Percentiles rank a stretch among this genome's conserved stretches.
These are phyloP conservation scores for Sideroxylon spinosum DNA, from an alignment of 179 eudicot genomes.

Conservation along the genomic window DNA sequence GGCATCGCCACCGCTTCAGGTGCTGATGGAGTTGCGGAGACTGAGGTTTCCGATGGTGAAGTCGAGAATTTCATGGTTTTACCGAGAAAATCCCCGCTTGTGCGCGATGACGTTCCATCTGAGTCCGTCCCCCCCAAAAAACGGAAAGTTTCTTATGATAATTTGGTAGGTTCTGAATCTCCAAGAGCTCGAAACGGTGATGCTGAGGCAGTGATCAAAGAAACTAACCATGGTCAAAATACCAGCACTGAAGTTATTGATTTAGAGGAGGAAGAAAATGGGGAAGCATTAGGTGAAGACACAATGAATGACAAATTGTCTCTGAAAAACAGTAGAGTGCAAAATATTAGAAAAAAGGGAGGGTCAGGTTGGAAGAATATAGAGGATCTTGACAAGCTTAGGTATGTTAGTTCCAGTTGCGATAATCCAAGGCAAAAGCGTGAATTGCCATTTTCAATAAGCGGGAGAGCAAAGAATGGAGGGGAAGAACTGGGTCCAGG, in stretches of 20 bases:
- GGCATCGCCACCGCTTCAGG: neutral
- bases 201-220: neutral
- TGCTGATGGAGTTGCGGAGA: neutral
- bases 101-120: neutral
- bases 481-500: neutral
- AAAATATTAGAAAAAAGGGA: neutral
- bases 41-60: neutral
- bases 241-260: slow-evolving; percentile 9
- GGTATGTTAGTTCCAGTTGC: neutral
- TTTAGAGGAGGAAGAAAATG: slow-evolving; percentile 3
- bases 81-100: neutral
- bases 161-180: neutral
- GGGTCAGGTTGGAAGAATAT: slow-evolving; percentile 4
- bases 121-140: neutral
- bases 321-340: neutral
- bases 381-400: slow-evolving; percentile 14
- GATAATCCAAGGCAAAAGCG: neutral
- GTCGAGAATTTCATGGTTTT: neutral
- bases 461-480: neutral
- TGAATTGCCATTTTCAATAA: slow-evolving; percentile 9
- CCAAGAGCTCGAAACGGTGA: neutral
- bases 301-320: neutral
- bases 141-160: neutral
- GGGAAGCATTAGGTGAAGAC: neutral
- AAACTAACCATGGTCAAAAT: neutral